Evolutionary conservation across 164 flowering plant genomes (phyloP).

Genomic region (Magnolia kwangsiensis): DNA sequence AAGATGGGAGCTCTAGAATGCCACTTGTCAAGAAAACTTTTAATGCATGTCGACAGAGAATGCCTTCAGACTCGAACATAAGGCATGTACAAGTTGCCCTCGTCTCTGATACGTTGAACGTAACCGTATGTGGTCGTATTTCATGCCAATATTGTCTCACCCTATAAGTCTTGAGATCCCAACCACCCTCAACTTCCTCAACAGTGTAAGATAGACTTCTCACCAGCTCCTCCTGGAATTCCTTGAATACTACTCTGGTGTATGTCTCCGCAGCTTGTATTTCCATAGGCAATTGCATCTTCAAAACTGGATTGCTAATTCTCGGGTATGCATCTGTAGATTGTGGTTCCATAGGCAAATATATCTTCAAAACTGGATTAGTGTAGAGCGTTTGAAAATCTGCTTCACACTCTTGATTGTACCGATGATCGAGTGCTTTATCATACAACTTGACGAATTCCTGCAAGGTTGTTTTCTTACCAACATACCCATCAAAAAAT

Average conservation of each 20-base stretch:
- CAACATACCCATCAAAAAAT: constrained; percentile 8
- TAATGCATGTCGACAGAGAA: constrained; percentile 16
- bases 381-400: constrained; percentile 6
- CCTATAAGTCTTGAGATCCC: constrained; percentile 2
- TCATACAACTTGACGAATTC: constrained; percentile 2
- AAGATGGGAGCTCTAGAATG: constrained; percentile 3
- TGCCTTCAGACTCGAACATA: constrained; percentile 8
- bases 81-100: constrained; percentile 2
- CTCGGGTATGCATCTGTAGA: constrained; percentile 1
- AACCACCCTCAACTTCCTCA: not conserved
- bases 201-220: not conserved
- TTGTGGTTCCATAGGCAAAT: constrained; percentile 2
- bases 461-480: not conserved
- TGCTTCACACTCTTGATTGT: constrained; percentile 7
- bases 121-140: constrained; percentile 1
- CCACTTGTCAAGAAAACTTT: constrained; percentile 1
- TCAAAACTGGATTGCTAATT: constrained; percentile 4
- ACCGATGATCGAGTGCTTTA: constrained; percentile 6
- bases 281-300: constrained; percentile 37
- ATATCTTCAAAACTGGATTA: constrained; percentile 5
- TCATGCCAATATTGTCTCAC: constrained; percentile 8
- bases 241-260: constrained; percentile 6
- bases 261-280: constrained; percentile 45
- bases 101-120: constrained; percentile 5
- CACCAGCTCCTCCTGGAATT: constrained; percentile 8